Conservation (phyloP, 208 protist genomes). For the Blechomonas ayalai region DNA sequence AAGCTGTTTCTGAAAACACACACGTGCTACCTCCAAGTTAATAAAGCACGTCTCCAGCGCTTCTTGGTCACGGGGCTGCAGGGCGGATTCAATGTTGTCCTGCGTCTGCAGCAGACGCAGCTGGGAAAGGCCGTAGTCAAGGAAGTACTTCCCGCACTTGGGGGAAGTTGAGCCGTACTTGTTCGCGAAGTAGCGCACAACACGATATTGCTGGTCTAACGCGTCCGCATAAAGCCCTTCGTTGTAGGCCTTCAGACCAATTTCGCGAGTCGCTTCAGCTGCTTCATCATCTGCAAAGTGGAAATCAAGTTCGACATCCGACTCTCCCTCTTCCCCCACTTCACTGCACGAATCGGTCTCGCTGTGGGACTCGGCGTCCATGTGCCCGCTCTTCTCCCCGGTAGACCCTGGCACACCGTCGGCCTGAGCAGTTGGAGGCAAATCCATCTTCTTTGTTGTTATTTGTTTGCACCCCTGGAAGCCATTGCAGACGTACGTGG, state of each 20-base stretch:
- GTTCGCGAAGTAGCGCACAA: constrained; percentile 72
- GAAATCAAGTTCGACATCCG: constrained; percentile 29
- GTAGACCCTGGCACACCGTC: neutral
- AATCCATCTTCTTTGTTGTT: neutral
- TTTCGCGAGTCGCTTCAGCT: constrained; percentile 31
- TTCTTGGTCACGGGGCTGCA: constrained; percentile 66
- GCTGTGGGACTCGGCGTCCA: neutral
- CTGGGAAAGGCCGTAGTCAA: constrained; percentile 88
- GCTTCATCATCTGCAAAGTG: constrained; percentile 57
- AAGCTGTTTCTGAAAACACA: constrained; percentile 71
- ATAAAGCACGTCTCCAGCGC: constrained; percentile 78
- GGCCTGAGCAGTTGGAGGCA: no score
- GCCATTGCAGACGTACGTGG: no score
- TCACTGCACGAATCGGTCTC: no score
- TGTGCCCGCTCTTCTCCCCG: neutral
- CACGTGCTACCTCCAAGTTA: constrained; percentile 78
- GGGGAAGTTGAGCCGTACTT: constrained; percentile 57
- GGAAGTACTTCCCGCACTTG: constrained; percentile 64
- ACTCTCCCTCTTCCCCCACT: constrained; percentile 14
- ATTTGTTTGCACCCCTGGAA: constrained; percentile 1
- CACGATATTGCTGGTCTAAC: constrained; percentile 63
- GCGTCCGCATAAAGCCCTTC: constrained; percentile 51
- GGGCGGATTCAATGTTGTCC: constrained; percentile 50
- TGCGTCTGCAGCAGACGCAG: constrained; percentile 59
- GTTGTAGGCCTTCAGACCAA: constrained; percentile 62